Base-by-base conservation (phyloP, 108 stramenopile genomes). In the Cyclotella cryptica region DNA sequence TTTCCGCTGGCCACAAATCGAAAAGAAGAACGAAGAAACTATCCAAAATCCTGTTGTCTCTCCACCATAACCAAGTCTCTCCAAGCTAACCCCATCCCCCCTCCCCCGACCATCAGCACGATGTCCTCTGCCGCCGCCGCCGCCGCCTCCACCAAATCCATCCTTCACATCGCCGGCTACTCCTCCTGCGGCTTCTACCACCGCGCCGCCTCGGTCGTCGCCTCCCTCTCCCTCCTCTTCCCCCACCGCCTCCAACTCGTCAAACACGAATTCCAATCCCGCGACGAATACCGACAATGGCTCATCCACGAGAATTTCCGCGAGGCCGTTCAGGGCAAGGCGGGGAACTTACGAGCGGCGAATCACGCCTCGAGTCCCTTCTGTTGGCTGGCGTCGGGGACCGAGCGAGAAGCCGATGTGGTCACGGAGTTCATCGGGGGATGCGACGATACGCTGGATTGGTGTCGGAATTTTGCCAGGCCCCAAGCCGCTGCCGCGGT, bases 361-460 rank as follows among this genome's bases (percentile, higher is more conserved):
- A 39, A 41, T 43, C 78, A 80, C 58, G 18, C 73, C 29, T 51
- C 57, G 13, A 61, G 57, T 71, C 96, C 96, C 28, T 89, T 96
- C 55, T 81, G 87, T 57, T 96, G 92, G 93, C 71, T 92, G 52
- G 68, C 69, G n/a, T 30, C 53, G 19, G 67, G 67, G 29, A 58
- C 46, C 9, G 84, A 78, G 40, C 74, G 82, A 29, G 79, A 77
- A 60, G 68, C 81, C 13, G 77, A 79, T n/a, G 80, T 76, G 53
- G 87, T 92, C 57, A 83, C 84, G 61, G 74, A 69, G 28, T 95
- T 89, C 66, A 63, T 96, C 35, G 96, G 96, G 21, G 96, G 96
- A 10, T 90, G 92, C 72, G 96, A 96, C 60, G 93, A 86, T 71
- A 85, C 85, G 57, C 74, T 85, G 18, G 89, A 62, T 43, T 96